These are phyloP conservation scores for Hirsutella minnesotensis DNA, from an alignment of 2,329 filamentous ascomycete genomes.

Conservation along the genomic window DNA sequence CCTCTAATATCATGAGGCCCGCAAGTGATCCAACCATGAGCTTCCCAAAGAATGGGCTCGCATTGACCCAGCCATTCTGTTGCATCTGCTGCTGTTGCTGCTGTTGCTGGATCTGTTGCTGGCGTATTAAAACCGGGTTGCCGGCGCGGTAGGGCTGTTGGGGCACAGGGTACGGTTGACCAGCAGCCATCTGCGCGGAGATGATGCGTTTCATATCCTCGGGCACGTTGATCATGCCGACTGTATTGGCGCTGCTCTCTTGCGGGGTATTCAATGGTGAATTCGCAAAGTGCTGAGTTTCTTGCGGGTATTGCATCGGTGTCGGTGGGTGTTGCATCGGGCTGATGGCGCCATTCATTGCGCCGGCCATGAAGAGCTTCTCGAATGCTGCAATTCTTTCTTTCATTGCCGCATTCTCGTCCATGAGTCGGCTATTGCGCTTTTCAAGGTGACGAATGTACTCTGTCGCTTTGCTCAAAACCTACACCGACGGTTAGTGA, in stretches of 20 bases:
- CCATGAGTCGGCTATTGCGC: slow-evolving; percentile 67
- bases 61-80: slow-evolving; percentile 40
- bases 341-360: slow-evolving; percentile 51
- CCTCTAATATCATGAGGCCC: slow-evolving; percentile 84
- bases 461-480: slow-evolving; percentile 89
- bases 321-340: slow-evolving; percentile 42
- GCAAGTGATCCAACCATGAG: slow-evolving; percentile 89
- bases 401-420: slow-evolving; percentile 73
- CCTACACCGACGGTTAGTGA: slow-evolving; percentile 23
- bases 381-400: slow-evolving; percentile 62
- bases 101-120: slow-evolving; percentile 44
- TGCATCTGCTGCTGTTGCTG: slow-evolving; percentile 36
- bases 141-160: slow-evolving; percentile 33
- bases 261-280: slow-evolving; percentile 31
- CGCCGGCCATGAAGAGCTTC: slow-evolving; percentile 68
- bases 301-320: slow-evolving; percentile 35
- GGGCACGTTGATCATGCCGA: slow-evolving; percentile 54
- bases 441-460: slow-evolving; percentile 93
- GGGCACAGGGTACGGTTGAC: slow-evolving; percentile 40
- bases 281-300: slow-evolving; percentile 30
- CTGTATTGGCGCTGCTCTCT: slow-evolving; percentile 26
- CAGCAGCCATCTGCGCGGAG: slow-evolving; percentile 41
- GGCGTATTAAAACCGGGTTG: slow-evolving; percentile 35
- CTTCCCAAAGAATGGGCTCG: slow-evolving; percentile 53
- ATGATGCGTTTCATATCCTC: slow-evolving; percentile 53